phyloP scores from a whole-genome alignment of 73 alveolate species.

The Paraurostyla sp. region DNA sequence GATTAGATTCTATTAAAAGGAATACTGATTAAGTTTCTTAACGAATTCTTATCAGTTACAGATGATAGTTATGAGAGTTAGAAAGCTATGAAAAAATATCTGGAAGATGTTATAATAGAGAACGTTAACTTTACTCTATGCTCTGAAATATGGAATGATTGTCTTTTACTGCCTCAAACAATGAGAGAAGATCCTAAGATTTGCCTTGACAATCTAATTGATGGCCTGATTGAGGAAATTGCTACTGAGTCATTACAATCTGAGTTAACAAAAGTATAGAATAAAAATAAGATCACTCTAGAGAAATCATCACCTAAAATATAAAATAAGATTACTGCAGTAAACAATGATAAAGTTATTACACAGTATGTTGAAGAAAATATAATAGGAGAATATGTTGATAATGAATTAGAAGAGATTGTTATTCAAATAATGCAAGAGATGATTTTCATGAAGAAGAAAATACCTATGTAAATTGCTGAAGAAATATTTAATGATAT shows the following conservation, averaged over 20 bases:
- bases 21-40: neutral
- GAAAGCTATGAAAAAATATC: constrained; percentile 6
- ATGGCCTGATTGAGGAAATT: neutral
- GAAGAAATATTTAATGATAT: constrained; percentile 21
- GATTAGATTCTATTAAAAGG: neutral
- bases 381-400: neutral
- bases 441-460: neutral
- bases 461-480: neutral
- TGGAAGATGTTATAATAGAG: constrained; percentile 22
- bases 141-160: constrained; percentile 55
- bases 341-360: neutral
- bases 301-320: neutral
- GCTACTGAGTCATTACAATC: neutral
- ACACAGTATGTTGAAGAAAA: neutral
- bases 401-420: constrained; percentile 36
- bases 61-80: neutral
- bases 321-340: neutral
- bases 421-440: constrained; percentile 6
- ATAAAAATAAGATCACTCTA: neutral
- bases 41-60: constrained; percentile 3
- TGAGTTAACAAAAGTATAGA: no score
- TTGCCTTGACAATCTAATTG: neutral
- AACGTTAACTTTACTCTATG: constrained; percentile 29
- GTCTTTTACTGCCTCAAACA: neutral
- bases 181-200: constrained; percentile 39